Evolutionary conservation across 1,139 yeast species (phyloP).

Genomic region (Blastobotrys illinoisensis): DNA sequence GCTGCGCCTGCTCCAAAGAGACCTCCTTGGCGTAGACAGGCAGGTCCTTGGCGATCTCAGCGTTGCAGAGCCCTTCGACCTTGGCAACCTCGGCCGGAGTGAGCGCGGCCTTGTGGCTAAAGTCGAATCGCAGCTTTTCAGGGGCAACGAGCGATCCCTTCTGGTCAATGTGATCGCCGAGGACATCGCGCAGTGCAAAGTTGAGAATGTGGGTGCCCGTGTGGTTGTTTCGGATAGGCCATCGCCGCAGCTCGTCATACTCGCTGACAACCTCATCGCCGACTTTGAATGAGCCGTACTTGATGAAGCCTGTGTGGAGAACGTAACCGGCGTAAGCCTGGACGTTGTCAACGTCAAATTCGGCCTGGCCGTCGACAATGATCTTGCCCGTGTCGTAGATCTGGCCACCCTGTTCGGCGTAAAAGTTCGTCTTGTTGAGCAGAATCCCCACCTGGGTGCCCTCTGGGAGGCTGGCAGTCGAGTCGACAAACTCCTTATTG

Average conservation of each 20-base stretch:
- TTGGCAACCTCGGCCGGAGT: conserved; percentile 61
- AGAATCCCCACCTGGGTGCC: conserved; percentile 64
- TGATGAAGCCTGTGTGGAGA: conserved; percentile 82
- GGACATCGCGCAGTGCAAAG: conserved; percentile 75
- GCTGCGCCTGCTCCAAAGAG: conserved; percentile 61
- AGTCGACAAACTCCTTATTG: conserved; percentile 54
- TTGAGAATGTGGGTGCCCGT: conserved; percentile 96
- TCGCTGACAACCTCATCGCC: conserved; percentile 76
- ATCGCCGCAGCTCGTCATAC: conserved; percentile 88
- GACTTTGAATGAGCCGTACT: conserved; percentile 66
- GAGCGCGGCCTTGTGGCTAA: conserved; percentile 81
- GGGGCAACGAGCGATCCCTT: conserved; percentile 95
- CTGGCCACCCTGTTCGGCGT: conserved; percentile 99
- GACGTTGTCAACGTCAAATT: conserved; percentile 85
- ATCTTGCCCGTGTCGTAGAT: conserved; percentile 92
- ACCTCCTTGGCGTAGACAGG: conserved; percentile 81
- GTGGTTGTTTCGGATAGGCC: conserved; percentile 96
- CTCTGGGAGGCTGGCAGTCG: conserved; percentile 39
- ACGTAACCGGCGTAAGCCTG: conserved; percentile 93
- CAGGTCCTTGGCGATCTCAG: conserved; percentile 63
- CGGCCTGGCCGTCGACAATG: conserved; percentile 80
- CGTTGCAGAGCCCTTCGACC: conserved; percentile 71
- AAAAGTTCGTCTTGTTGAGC: conserved; percentile 86
- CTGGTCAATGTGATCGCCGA: conserved; percentile 89
- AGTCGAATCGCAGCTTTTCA: conserved; percentile 92